Evolutionary conservation across 805 yeast species (phyloP).

Genomic region (Nakazawaea wickerhamii): DNA sequence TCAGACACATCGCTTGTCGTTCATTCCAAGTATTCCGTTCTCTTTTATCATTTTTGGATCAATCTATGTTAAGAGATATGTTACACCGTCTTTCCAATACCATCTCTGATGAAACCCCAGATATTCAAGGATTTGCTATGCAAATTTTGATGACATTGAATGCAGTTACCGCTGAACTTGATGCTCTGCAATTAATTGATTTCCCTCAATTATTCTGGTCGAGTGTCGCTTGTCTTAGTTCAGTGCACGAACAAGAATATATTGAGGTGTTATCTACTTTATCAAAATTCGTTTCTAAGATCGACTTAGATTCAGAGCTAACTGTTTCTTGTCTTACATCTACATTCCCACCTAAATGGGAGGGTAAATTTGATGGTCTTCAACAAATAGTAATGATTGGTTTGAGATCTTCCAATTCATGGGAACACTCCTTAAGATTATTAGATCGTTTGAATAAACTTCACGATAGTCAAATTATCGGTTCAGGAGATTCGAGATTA

Average conservation of each 20-base stretch:
- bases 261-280: conserved; percentile 80
- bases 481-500: conserved; percentile 62
- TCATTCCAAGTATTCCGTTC: conserved; percentile 92
- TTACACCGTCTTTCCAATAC: conserved; percentile 89
- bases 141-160: conserved; percentile 94
- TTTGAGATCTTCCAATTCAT: conserved; percentile 71
- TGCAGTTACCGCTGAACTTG: conserved; percentile 83
- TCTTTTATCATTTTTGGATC: conserved; percentile 74
- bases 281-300: conserved; percentile 77
- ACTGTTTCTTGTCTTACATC: conserved; percentile 78
- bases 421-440: conserved; percentile 69
- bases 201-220: conserved; percentile 97
- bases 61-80: conserved; percentile 88
- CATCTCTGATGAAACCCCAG: conserved; percentile 80
- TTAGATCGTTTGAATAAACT: conserved; percentile 65
- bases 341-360: conserved; percentile 94
- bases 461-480: conserved; percentile 71
- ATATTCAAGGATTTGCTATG: conserved; percentile 95
- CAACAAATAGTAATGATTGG: conserved; percentile 80
- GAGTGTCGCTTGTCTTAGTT: conserved; percentile 82
- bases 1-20: conserved; percentile 92
- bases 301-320: conserved; percentile 79
- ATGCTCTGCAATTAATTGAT: conserved; percentile 69
- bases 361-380: conserved; percentile 85
- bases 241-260: conserved; percentile 90